Evolutionary conservation across 1,284 basidiomycete genomes (phyloP), one percentile per base, ranked within the genome.

Genomic region (Melampsora americana): DNA sequence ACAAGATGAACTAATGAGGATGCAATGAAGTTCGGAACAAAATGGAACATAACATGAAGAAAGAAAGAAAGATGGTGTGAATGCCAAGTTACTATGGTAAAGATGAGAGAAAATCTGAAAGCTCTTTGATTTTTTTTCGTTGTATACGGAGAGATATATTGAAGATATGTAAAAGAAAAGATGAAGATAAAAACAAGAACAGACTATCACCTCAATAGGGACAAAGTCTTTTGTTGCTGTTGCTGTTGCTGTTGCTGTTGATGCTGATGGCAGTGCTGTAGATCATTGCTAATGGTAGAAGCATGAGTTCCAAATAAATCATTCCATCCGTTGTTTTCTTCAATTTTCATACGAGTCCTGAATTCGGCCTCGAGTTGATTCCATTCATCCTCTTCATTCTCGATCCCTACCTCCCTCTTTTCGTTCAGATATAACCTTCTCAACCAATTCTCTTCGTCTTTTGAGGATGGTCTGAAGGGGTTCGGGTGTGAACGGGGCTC

Each of bases 311-410:
- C 42, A 44, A 44, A 44, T 44, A 44, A 44, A 44, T 44, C 42
- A 44, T 44, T 44, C 42, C 42, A 44, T 14, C 42, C 42, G 14
- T 44, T 44, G 42, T 44, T 44, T 44, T 44, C 42, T 44, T 44
- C 42, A 44, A 44, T 14, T 4, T 16, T 59, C 53, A 59, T 23
- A 5, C 28, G n/a, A 23, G 23, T 16, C 53, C n/a, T 59, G 28
- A 59, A 59, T 16, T 59, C 53, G n/a, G 53, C 53, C 20, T 59
- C 23, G 23, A 59, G 53, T 59, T 59, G 23, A 59, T 59, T 59
- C 53, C 53, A 59, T 23, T 59, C 53, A 16, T 59, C 53, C 28
- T 59, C 53, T 9, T 59, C 53, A 59, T 59, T 59, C 14, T 59
- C 53, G 1, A 30, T 23, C 18, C n/a, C 53, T 5, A 59, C n/a